Evolutionary conservation across 305 asterid species (phyloP), one percentile per base, ranked within the genome.

Genomic region (Fraxinus sp.): DNA sequence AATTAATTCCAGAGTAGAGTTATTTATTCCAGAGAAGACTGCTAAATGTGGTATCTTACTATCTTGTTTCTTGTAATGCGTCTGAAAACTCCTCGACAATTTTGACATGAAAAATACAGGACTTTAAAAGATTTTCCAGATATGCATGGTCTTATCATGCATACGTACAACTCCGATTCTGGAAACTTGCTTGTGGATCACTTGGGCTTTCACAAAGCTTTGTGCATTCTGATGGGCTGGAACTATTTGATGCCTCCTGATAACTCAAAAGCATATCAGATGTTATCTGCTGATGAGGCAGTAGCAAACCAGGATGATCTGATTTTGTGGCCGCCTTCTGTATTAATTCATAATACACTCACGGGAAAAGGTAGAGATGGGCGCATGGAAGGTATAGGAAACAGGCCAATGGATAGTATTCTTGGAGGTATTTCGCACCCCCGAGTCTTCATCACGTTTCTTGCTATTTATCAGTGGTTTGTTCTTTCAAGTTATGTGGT

Each of bases 171-270:
- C 90, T 81, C 91, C 52, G 97, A 94, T 83, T 88, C 70, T 82
- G 88, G 90, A 64, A 94, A 90, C 83, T 85, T 89, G 85, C 80
- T 86, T 78, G 95, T 91, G 90, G 96, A 96, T 83, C 99, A 96
- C 92, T 90, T 93, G 90, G 99, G 91, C 84, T 93, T 94, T 80
- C 98, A 96, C 88, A 94, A 94, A 88, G 97, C 98, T 81, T 80
- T 93, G 86, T 96, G 98, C 92, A 82, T 93, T 90, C 87, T 96
- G 83, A 93, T 93, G 98, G 98, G 98, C 72, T 96, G 99, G 98
- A 93, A 91, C 91, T 90, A 88, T 89, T 86, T 85, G 86, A 88
- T 83, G 82, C 92, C 91, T 82, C 98, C 99, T 76, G 95, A 91
- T 91, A 89, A 93, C 89, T 91, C 94, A 20, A 94, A 93, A 91